Evolutionary conservation across 2,329 filamentous ascomycete species (phyloP), one percentile per base, ranked within the genome.

Genomic region (Alternaria triticina): DNA sequence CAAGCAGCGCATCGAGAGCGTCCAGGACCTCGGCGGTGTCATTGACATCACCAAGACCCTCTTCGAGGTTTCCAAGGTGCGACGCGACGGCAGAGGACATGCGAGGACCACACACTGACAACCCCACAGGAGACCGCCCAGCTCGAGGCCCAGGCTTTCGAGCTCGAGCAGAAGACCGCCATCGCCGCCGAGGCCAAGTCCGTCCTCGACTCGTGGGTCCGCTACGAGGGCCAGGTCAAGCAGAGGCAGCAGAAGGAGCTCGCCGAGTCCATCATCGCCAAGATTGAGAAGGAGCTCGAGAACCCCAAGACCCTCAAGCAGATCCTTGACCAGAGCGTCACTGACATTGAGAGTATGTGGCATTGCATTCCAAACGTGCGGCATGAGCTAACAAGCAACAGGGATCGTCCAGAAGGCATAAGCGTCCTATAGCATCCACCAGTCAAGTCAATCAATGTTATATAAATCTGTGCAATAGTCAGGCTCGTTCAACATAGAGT

Each of bases 181-280:
- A 87, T 99, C 72, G 94, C 94, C 63, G 86, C 89, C 70, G 96
- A 99, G 88, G 95, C 95, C 79, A 99, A 97, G 91, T 79, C 88
- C 66, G 96, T 98, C 64, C 90, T 99, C 71, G 96, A 99, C 83
- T 97, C 94, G 62, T 99, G 96, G 96, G 94, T 98, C 70, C 92
- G 96, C 82, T 99, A 99, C 84, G 96, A 99, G 87, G 86, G 92
- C 77, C 96, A 98, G 87, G 94, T 99, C 80, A 99, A 98, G 92
- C 91, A 95, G 87, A 91, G 96, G 82, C 94, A 99, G 87, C 96
- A 99, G 89, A 91, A 88, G 84, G 96, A 99, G 88, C 89, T 99
- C 72, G 93, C 96, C 70, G 90, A 97, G 81, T 89, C 86, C 82
- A 87, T 99, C 83, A 98, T 99, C 79, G 89, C 91, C 87, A 99